phyloP scores from a whole-genome alignment of 2,329 filamentous ascomycete genomes.

The Metarhizium anisopliae region DNA sequence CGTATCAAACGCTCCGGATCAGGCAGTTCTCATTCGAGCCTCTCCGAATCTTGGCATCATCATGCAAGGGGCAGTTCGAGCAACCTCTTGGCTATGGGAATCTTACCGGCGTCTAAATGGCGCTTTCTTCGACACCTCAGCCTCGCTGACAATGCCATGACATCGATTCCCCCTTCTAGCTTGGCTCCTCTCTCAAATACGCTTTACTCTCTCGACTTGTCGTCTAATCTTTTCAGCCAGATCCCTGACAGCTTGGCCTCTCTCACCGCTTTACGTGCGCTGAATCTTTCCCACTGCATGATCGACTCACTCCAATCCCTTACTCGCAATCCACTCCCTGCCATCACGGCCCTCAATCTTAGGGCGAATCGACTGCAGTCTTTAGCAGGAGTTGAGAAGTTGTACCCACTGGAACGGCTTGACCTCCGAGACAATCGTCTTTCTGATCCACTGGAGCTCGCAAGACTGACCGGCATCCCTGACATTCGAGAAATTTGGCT shows the following conservation, averaged over 20 bases:
- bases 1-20: slow-evolving; percentile 83
- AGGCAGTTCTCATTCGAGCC: slow-evolving; percentile 80
- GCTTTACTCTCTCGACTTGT: slow-evolving; percentile 85
- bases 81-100: slow-evolving; percentile 62
- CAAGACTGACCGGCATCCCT: slow-evolving; percentile 80
- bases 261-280: slow-evolving; percentile 76
- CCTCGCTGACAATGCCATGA: slow-evolving; percentile 84
- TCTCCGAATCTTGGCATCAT: slow-evolving; percentile 55
- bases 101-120: slow-evolving; percentile 83
- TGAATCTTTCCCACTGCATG: slow-evolving; percentile 96
- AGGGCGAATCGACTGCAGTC: slow-evolving; percentile 81
- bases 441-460: slow-evolving; percentile 84
- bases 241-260: slow-evolving; percentile 85
- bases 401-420: slow-evolving; percentile 80
- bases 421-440: slow-evolving; percentile 87
- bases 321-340: slow-evolving; percentile 75
- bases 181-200: slow-evolving; percentile 78
- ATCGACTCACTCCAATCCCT: slow-evolving; percentile 89
- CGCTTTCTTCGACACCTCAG: slow-evolving; percentile 88
- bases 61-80: slow-evolving; percentile 63
- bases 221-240: slow-evolving; percentile 86
- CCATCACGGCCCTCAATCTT: slow-evolving; percentile 87
- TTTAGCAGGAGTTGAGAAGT: slow-evolving; percentile 79
- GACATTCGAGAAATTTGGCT: slow-evolving; percentile 92
- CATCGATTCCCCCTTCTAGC: slow-evolving; percentile 65